Evolutionary conservation across 176 grass and related monocot species (phyloP).

Genomic region (Carex scoparia): DNA sequence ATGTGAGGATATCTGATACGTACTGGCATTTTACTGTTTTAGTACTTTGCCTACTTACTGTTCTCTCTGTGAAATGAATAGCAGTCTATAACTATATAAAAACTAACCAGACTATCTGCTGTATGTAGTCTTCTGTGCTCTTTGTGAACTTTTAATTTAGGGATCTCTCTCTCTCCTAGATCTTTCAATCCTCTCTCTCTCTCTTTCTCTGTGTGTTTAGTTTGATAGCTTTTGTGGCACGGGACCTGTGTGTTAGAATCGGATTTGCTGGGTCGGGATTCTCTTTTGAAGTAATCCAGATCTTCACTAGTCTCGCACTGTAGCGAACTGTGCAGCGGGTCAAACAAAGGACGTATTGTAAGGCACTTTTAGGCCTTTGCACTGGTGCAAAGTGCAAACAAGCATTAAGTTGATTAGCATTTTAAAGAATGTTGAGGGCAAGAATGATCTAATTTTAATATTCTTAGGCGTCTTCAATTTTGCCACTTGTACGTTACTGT

Average conservation of each 20-base stretch:
- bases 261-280: background rate
- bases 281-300: background rate
- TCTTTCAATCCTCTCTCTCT: background rate
- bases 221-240: background rate
- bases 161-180: background rate
- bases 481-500: background rate
- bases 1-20: conserved; percentile 13
- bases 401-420: background rate
- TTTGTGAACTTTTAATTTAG: conserved; percentile 4
- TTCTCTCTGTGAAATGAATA: conserved; percentile 17
- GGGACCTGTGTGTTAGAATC: background rate
- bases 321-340: background rate
- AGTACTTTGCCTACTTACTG: conserved; percentile 25
- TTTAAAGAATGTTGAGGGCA: background rate
- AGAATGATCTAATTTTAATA: background rate
- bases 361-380: background rate
- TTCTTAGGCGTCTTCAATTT: background rate
- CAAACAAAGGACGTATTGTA: background rate
- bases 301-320: background rate
- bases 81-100: conserved; percentile 24
- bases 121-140: background rate
- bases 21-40: background rate
- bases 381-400: background rate
- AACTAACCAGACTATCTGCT: conserved; percentile 7
- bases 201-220: background rate